Percentiles rank a stretch among this genome's conserved stretches.
Evolutionary conservation across 129 eudicot species (phyloP).

Genomic region (Centaurea solstitialis): DNA sequence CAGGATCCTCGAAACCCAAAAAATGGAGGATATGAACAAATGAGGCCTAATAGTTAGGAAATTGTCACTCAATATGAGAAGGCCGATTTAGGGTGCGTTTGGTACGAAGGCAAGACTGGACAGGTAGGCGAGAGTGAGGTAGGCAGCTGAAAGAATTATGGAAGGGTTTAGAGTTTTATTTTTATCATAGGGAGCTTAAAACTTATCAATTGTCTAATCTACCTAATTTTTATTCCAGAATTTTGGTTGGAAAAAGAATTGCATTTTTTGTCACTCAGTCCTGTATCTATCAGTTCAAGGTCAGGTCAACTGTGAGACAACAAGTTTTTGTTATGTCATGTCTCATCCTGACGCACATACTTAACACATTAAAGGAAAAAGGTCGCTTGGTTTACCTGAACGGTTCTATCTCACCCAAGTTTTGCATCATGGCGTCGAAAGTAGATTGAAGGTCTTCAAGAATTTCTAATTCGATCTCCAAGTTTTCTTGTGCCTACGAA

Average conservation of each 20-base stretch:
- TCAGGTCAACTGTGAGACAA: background rate
- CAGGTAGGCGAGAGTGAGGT: background rate
- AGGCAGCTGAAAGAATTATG: background rate
- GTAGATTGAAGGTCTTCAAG: constrained; percentile 60
- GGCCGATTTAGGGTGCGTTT: background rate
- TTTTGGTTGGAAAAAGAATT: background rate
- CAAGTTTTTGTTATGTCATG: background rate
- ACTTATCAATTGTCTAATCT: background rate
- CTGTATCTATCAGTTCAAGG: too few species aligned
- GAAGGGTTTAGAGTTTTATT: background rate
- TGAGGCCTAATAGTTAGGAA: background rate
- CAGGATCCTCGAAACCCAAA: background rate
- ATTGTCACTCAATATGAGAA: background rate
- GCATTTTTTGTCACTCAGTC: background rate
- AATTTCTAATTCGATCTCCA: constrained; percentile 63
- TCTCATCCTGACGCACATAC: background rate
- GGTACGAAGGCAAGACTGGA: background rate
- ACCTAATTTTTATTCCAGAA: background rate
- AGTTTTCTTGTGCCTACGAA: constrained; percentile 51
- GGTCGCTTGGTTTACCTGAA: constrained; percentile 43
- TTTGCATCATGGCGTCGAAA: constrained; percentile 65
- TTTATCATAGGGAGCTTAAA: background rate
- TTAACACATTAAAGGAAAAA: background rate
- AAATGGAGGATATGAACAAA: background rate
- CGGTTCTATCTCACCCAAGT: constrained; percentile 40